phyloP scores from a whole-genome alignment of 2,329 filamentous ascomycete genomes.

The Hymenoscyphus scutula region DNA sequence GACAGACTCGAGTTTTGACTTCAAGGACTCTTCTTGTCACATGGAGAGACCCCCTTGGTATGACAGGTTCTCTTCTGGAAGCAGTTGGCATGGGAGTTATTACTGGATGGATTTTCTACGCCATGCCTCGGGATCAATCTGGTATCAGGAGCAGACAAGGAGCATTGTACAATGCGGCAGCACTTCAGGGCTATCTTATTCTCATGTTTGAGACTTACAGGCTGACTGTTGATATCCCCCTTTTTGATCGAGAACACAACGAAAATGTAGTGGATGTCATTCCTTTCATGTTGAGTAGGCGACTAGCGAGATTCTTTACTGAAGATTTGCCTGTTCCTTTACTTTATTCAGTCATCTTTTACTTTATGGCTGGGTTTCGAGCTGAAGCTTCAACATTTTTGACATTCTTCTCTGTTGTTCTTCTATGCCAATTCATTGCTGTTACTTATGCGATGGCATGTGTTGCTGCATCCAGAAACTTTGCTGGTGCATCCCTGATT shows the following conservation, averaged over 20 bases:
- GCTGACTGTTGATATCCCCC: conserved; percentile 69
- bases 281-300: conserved; percentile 67
- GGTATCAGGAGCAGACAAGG: conserved; percentile 74
- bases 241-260: conserved; percentile 72
- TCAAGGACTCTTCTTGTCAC: conserved; percentile 69
- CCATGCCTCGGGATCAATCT: conserved; percentile 61
- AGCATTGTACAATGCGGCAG: conserved; percentile 68
- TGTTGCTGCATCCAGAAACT: conserved; percentile 63
- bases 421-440: conserved; percentile 71
- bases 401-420: conserved; percentile 65
- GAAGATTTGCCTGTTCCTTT: conserved; percentile 73
- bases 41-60: conserved; percentile 73
- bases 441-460: conserved; percentile 69
- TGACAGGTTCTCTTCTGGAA: conserved; percentile 67
- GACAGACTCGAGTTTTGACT: conserved; percentile 65
- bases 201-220: conserved; percentile 75
- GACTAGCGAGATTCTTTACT: conserved; percentile 64
- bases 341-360: conserved; percentile 68
- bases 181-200: conserved; percentile 73
- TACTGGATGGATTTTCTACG: conserved; percentile 70
- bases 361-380: conserved; percentile 76
- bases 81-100: conserved; percentile 69
- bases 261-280: conserved; percentile 70
- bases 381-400: conserved; percentile 64
- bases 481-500: conserved; percentile 68